Conservation (phyloP, 169 alveolate species). For the Eimeria zaria region DNA sequence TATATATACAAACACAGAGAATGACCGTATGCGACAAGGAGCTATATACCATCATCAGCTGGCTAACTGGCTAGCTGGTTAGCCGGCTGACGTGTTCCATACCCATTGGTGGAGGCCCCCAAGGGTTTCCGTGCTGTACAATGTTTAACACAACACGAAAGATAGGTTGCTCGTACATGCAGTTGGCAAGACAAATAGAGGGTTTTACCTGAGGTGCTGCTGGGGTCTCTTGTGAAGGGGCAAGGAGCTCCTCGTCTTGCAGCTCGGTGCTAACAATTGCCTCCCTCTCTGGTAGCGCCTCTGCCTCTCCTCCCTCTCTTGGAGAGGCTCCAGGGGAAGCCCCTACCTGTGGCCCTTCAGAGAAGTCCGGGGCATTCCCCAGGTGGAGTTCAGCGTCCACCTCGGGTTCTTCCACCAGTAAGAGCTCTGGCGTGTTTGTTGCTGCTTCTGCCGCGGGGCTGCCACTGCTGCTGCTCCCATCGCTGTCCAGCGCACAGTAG, state of each 20-base stretch:
- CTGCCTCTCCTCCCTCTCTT: not conserved
- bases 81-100: not conserved
- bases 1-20: too few species aligned
- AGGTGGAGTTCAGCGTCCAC: slow-evolving; percentile 36
- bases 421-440: slow-evolving; percentile 1
- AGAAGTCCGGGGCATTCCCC: not conserved
- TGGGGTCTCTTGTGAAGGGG: not conserved
- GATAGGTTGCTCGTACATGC: not conserved
- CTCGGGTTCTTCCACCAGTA: slow-evolving; percentile 32
- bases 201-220: slow-evolving; percentile 4
- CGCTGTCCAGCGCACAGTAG: slow-evolving; percentile 66
- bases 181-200: not conserved
- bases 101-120: not conserved
- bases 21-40: not conserved
- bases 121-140: not conserved
- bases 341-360: not conserved
- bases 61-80: not conserved
- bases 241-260: slow-evolving; percentile 58
- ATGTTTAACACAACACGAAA: not conserved
- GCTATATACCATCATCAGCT: not conserved
- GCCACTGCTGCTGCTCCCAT: not conserved
- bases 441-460: slow-evolving; percentile 45
- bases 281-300: not conserved
- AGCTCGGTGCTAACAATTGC: slow-evolving; percentile 14
- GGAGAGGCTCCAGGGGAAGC: slow-evolving; percentile 3